Base-by-base conservation (phyloP, 2,329 filamentous ascomycete genomes). In the Lachnellula occidentalis region DNA sequence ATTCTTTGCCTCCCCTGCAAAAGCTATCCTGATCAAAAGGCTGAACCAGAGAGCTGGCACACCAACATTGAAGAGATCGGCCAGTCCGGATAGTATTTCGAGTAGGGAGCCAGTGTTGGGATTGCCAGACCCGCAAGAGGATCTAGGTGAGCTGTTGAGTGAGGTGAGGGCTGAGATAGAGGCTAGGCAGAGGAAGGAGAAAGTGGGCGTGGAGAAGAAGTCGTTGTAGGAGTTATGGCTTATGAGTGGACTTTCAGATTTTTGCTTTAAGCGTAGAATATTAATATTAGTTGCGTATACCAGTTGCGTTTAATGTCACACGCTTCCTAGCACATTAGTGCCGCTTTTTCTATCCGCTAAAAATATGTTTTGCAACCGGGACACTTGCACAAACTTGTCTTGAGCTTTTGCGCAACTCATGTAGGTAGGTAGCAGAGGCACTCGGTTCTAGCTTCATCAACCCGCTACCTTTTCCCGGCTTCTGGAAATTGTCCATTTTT, bases 1-100 rank as follows among this genome's bases (percentile, higher is more conserved):
- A 7, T 87, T 96, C 74, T 96, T 97, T 67, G 80, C 85, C 41
- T 90, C 88, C 1, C 90, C 90, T 0, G 87, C 82, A 2, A 95
- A 92, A 70, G 71, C 74, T 4, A 64, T 71, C 17, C 73, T 91
- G 0, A 75, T 76, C 56, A 76, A 78, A 64, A 72, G 74, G 55
- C 72, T 90, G 7, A 86, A 88, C 62, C 72, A 78, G 56, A 79
- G 85, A 27, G 73, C 76, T 5, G 73, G 72, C 12, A 75, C 76
- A 4, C 48, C 50, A 43, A 62, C 65, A 34, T 45, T 83, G 37
- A 70, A 73, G 27, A 76, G 78, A 53, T 78, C 76, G 2, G 66
- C 75, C 9, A 85, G 83, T 65, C 74, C 77, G 17, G 85, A 89
- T 12, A 81, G 77, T 53, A 59, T 84, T 15, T 76, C 71, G 14